Evolutionary conservation across 768 basidiomycete genomes (phyloP), one percentile per base, ranked within the genome.

Genomic region (Kockovaella imperatae): DNA sequence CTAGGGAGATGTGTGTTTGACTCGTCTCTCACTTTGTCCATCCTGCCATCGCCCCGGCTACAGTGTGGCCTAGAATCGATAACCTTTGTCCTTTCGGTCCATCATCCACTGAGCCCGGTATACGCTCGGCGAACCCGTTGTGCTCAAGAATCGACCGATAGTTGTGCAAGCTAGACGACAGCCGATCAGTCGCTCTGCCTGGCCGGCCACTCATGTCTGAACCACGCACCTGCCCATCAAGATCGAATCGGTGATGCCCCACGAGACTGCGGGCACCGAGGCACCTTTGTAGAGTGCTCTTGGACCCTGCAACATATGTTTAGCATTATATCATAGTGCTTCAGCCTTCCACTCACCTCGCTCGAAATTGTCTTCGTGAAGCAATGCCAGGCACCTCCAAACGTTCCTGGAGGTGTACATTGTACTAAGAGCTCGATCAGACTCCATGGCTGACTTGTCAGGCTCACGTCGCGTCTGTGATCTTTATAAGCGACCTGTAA

Each of bases 211-310:
- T n/a, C n/a, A n/a, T n/a, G 5, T 26, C 45, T 18, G 20, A 18
- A 20, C 28, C 21, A 25, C 58, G 42, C 40, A 68, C 68, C 61
- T 66, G 14, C 70, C 70, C 62, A 72, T 70, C 23, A 72, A 45
- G 10, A 72, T 60, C 11, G 64, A 61, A 48, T 72, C 70, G 15
- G 65, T 70, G n/a, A 70, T 60, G 21, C 61, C 61, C 70, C 70
- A 72, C 29, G 69, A 62, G 24, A 72, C 50, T 8, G 70, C 69
- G 3, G 67, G 67, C 7, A 63, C 57, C 13, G 57, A 56, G 11
- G 67, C 65, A 25, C 65, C 67, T 34, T 65, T 67, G 38, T 69
- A 71, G 18, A 71, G 49, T 13, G 66, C 65, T 39, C 59, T 18
- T 1, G 56, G 47, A 5, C 67, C 69, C 59, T 68, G 17, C 5